Percentiles rank a stretch among this genome's conserved stretches.
Evolutionary conservation across 148 eudicot species (phyloP).

Genomic region (Cornus suecica): DNA sequence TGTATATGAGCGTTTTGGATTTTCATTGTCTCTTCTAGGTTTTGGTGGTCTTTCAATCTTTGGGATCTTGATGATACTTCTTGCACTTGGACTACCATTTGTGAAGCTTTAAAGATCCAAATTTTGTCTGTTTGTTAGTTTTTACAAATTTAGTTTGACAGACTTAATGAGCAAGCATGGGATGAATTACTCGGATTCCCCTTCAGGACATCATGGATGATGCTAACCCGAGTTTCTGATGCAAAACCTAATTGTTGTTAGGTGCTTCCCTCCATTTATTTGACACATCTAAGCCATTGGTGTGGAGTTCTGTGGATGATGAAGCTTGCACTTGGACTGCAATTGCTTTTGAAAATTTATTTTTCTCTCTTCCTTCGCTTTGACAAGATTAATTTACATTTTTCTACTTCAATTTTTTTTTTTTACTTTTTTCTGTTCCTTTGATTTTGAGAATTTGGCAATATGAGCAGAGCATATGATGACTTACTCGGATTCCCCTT

Average conservation of each 20-base stretch:
- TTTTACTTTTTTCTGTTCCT: background rate
- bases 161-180: slow-evolving; percentile 30
- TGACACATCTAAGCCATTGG: background rate
- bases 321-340: background rate
- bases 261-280: background rate
- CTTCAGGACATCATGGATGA: slow-evolving; percentile 89
- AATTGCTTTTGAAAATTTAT: too few relatives aligned
- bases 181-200: slow-evolving; percentile 96
- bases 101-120: background rate
- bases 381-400: too few relatives aligned
- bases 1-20: too few relatives aligned
- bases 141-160: background rate
- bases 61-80: background rate
- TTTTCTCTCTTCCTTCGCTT: too few relatives aligned
- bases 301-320: background rate
- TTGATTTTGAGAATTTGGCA: background rate
- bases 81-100: background rate
- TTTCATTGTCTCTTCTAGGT: too few relatives aligned
- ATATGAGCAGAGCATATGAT: slow-evolving; percentile 48
- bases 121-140: background rate
- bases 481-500: slow-evolving; percentile 97
- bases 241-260: slow-evolving; percentile 6
- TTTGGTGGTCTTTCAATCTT: too few relatives aligned
- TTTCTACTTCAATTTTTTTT: background rate
- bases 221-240: slow-evolving; percentile 84